A percentile compares a stretch with the other conserved stretches of the same genome.
These are phyloP conservation scores for Trichoderma gracile DNA, from an alignment of 2,329 filamentous ascomycete species.

Conservation along the genomic window DNA sequence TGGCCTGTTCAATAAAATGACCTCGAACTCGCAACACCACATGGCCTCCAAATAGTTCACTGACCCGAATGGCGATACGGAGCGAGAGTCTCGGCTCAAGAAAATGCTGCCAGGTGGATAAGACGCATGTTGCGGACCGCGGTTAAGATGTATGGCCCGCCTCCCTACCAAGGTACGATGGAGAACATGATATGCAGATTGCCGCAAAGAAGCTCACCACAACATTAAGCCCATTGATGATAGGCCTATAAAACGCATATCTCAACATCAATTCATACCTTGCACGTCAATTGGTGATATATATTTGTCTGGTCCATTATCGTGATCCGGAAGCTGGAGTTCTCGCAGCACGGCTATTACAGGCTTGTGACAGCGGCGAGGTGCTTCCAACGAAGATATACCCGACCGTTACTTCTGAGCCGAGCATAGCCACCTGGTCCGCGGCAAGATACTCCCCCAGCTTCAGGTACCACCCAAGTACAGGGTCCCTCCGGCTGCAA, in stretches of 20 bases:
- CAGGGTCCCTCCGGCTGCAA: conserved; percentile 25
- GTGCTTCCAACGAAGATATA: background rate
- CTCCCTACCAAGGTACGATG: background rate
- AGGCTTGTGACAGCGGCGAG: conserved; percentile 17
- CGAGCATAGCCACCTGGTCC: conserved; percentile 16
- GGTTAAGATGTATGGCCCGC: conserved; percentile 41
- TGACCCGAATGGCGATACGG: background rate
- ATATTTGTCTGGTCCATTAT: background rate
- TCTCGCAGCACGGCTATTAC: conserved; percentile 7
- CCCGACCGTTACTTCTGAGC: conserved; percentile 20
- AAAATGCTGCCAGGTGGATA: background rate
- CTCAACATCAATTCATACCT: background rate
- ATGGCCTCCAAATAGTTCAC: too few species aligned
- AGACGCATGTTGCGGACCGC: conserved; percentile 44
- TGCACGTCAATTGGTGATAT: background rate
- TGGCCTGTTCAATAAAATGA: too few species aligned
- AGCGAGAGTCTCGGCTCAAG: background rate
- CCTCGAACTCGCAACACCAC: too few species aligned
- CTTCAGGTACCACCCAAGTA: conserved; percentile 6
- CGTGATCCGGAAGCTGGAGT: background rate
- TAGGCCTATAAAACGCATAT: background rate
- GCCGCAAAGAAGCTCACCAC: too few species aligned
- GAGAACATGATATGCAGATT: too few species aligned
- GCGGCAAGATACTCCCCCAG: too few species aligned
- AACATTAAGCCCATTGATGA: too few species aligned